A percentile compares a stretch with the other conserved stretches of the same genome.
These are phyloP conservation scores for Dujonia santamariae DNA, from an alignment of 1,139 yeast genomes.

Conservation along the genomic window DNA sequence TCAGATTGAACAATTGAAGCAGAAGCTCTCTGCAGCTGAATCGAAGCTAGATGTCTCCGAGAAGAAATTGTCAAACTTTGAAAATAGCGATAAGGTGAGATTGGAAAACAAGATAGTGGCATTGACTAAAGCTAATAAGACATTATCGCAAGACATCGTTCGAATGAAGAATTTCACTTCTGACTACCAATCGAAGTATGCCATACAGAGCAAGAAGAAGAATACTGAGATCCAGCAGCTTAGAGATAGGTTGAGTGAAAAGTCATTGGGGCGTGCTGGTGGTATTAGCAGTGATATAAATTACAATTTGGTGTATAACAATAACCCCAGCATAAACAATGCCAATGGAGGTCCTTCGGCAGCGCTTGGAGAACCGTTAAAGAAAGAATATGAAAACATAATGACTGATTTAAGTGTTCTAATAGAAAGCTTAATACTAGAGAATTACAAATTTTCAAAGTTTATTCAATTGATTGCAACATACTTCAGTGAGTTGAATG, in stretches of 20 bases:
- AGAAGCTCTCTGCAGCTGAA: constrained; percentile 21
- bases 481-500: constrained; percentile 27
- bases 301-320: constrained; percentile 29
- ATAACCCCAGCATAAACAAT: constrained; percentile 34
- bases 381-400: constrained; percentile 35
- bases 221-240: constrained; percentile 33
- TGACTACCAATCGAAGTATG: constrained; percentile 35
- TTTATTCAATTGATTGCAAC: constrained; percentile 29
- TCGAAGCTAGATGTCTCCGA: constrained; percentile 18
- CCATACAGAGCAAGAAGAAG: constrained; percentile 40
- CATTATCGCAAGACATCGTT: constrained; percentile 28
- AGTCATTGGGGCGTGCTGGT: constrained; percentile 8
- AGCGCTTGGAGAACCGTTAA: constrained; percentile 15
- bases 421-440: constrained; percentile 37
- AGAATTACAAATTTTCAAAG: constrained; percentile 36
- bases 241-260: constrained; percentile 37
- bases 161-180: constrained; percentile 27
- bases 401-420: constrained; percentile 36
- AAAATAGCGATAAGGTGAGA: constrained; percentile 17
- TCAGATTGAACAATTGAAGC: constrained; percentile 24
- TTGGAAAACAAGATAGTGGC: constrained; percentile 19
- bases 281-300: constrained; percentile 10
- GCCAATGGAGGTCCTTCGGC: constrained; percentile 10
- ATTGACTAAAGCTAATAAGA: constrained; percentile 22
- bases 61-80: constrained; percentile 15